Evolutionary conservation across 441 rosid genomes (phyloP).

Genomic region (Adansonia grandidieri): DNA sequence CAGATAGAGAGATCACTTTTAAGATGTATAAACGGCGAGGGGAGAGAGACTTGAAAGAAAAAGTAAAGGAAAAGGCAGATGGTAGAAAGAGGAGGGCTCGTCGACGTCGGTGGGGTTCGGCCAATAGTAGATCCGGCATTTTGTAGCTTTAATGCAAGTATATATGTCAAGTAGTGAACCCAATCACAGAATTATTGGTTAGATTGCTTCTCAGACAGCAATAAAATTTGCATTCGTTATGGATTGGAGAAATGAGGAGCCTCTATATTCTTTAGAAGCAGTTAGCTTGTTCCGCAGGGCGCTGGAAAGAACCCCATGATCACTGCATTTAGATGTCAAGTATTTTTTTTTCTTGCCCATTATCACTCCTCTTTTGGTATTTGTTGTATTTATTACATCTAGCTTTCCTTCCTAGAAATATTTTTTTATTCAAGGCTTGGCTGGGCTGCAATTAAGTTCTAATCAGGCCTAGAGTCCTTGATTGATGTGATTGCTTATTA

Average conservation of each 20-base stretch:
- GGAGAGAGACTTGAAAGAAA: conserved; percentile 69
- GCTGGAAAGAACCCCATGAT: conserved; percentile 5
- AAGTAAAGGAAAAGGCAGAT: conserved; percentile 52
- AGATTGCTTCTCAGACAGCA: conserved; percentile 6
- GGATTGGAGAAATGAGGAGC: background rate
- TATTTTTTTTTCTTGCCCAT: background rate
- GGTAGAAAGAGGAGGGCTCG: conserved; percentile 65
- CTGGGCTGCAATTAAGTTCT: conserved; percentile 3
- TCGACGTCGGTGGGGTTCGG: conserved; percentile 44
- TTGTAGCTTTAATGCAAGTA: conserved; percentile 32
- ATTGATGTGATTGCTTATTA: background rate
- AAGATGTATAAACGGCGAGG: conserved; percentile 90
- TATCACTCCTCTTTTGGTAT: background rate
- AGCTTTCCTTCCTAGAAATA: conserved; percentile 3
- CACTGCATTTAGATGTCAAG: conserved; percentile 15
- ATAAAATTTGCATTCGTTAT: background rate
- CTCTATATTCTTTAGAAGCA: background rate
- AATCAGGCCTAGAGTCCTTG: background rate
- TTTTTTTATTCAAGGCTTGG: background rate
- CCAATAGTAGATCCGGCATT: conserved; percentile 38
- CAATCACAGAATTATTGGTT: background rate
- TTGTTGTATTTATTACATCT: background rate
- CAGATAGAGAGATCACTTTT: conserved; percentile 65
- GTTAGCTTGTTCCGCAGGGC: background rate
- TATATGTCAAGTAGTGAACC: conserved; percentile 10